phyloP scores from a whole-genome alignment of 1,139 yeast genomes.

The Yamadazyma siamensis region DNA sequence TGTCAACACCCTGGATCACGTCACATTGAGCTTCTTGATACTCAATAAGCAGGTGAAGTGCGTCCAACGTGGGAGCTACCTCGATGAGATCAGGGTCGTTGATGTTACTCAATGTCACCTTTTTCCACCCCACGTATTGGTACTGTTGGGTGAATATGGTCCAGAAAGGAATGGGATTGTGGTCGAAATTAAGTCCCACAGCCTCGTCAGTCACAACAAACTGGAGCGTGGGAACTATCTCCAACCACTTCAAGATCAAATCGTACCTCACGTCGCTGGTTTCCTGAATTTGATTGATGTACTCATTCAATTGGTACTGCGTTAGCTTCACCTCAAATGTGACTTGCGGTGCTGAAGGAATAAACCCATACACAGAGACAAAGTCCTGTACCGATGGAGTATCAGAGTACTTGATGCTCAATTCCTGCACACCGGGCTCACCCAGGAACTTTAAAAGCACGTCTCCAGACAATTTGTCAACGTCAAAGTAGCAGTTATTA shows the following conservation, averaged over 20 bases:
- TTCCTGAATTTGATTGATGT: conserved; percentile 10
- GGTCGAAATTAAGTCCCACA: conserved; percentile 16
- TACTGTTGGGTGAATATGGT: conserved; percentile 10
- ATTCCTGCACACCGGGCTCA: conserved; percentile 16
- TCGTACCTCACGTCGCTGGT: conserved; percentile 12
- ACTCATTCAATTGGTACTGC: conserved; percentile 7
- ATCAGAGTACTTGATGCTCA: conserved; percentile 12
- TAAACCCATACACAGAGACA: conserved; percentile 56
- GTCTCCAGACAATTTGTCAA: conserved; percentile 47
- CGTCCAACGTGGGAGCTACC: conserved; percentile 9
- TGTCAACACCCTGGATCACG: conserved; percentile 22
- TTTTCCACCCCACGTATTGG: conserved; percentile 11
- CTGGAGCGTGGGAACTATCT: conserved; percentile 24
- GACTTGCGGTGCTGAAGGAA: conserved; percentile 28
- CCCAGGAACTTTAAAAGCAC: conserved; percentile 29
- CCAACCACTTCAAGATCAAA: conserved; percentile 23
- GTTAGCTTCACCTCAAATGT: conserved; percentile 12
- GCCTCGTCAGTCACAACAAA: conserved; percentile 13
- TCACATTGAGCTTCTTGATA: conserved; percentile 26
- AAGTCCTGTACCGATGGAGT: conserved; percentile 23
- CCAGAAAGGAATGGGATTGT: conserved; percentile 16
- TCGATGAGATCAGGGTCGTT: conserved; percentile 8
- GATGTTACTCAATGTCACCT: conserved; percentile 1
- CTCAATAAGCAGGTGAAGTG: conserved; percentile 12
- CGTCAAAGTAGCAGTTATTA: conserved; percentile 58